Evolutionary conservation across 228 moss, liverwort and hornwort species (phyloP).

Genomic region (Sphagnum magellanicum): DNA sequence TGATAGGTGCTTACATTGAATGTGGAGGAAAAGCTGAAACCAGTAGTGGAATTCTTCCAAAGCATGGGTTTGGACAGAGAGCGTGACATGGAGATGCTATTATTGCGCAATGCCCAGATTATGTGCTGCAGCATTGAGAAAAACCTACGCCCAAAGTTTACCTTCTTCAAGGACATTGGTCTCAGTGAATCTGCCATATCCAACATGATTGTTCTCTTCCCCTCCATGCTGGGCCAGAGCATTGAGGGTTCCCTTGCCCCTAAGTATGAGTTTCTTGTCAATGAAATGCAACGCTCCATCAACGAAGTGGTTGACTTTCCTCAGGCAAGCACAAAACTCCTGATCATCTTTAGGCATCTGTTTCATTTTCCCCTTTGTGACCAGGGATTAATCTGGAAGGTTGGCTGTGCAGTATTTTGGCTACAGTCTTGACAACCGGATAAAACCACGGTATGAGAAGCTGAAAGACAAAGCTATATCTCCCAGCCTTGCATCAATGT

Average conservation of each 20-base stretch:
- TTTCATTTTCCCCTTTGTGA: too few relatives aligned
- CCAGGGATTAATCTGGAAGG: neutral
- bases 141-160: slow-evolving; percentile 72
- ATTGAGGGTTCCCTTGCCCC: slow-evolving; percentile 64
- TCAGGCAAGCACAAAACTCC: slow-evolving; percentile 34
- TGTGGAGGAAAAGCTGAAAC: slow-evolving; percentile 71
- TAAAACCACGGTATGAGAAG: slow-evolving; percentile 61
- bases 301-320: slow-evolving; percentile 69
- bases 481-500: slow-evolving; percentile 71
- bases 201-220: slow-evolving; percentile 74
- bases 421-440: slow-evolving; percentile 69
- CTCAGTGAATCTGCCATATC: slow-evolving; percentile 50
- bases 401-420: slow-evolving; percentile 58
- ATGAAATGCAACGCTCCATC: slow-evolving; percentile 61
- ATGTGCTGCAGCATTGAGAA: slow-evolving; percentile 79
- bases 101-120: slow-evolving; percentile 66
- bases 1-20: slow-evolving; percentile 72
- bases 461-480: slow-evolving; percentile 40
- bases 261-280: slow-evolving; percentile 46
- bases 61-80: slow-evolving; percentile 67
- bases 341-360: too few relatives aligned
- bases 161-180: slow-evolving; percentile 39
- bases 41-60: slow-evolving; percentile 72
- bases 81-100: slow-evolving; percentile 65
- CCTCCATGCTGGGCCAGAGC: slow-evolving; percentile 79